Percentiles rank a stretch among this genome's conserved stretches.
phyloP scores from a whole-genome alignment of 2,329 filamentous ascomycete species.

The Fusarium tjaetaba region DNA sequence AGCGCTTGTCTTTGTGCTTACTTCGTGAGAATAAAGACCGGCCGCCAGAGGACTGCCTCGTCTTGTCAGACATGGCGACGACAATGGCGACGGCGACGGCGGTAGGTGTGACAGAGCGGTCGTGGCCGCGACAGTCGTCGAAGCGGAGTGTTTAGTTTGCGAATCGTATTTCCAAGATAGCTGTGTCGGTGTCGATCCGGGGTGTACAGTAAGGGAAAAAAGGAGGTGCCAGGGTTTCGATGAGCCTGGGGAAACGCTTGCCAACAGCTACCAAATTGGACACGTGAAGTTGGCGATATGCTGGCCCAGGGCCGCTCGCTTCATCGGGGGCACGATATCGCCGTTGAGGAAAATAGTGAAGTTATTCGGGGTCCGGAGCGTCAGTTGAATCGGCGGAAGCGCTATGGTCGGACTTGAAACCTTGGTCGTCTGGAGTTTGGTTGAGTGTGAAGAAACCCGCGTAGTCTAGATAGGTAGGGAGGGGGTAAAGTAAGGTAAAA shows the following conservation, averaged over 20 bases:
- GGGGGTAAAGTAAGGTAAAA: conserved; percentile 1
- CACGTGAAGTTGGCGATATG: conserved; percentile 48
- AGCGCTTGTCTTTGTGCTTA: conserved; percentile 79
- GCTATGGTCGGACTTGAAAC: conserved; percentile 35
- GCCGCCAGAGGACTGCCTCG: conserved; percentile 78
- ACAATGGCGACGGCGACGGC: conserved; percentile 21
- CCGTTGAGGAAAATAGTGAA: conserved; percentile 13
- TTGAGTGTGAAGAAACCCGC: not conserved
- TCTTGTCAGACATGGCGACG: conserved; percentile 74
- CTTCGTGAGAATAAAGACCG: conserved; percentile 90
- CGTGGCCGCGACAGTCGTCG: conserved; percentile 34
- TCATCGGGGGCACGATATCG: conserved; percentile 45
- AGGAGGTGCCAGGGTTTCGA: conserved; percentile 21
- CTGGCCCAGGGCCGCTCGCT: conserved; percentile 54
- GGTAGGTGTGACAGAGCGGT: conserved; percentile 30
- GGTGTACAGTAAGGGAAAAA: conserved; percentile 2
- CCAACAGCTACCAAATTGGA: conserved; percentile 42
- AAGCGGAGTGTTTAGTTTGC: conserved; percentile 21
- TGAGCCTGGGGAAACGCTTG: conserved; percentile 4
- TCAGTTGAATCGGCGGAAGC: conserved; percentile 26
- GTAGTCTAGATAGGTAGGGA: conserved; percentile 2
- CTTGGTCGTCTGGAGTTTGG: conserved; percentile 24
- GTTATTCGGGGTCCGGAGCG: conserved; percentile 17
- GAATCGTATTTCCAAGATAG: conserved; percentile 29
- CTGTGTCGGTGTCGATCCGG: conserved; percentile 22